Conservation (phyloP, 768 basidiomycete genomes). For the Rhodocollybia butyracea region DNA sequence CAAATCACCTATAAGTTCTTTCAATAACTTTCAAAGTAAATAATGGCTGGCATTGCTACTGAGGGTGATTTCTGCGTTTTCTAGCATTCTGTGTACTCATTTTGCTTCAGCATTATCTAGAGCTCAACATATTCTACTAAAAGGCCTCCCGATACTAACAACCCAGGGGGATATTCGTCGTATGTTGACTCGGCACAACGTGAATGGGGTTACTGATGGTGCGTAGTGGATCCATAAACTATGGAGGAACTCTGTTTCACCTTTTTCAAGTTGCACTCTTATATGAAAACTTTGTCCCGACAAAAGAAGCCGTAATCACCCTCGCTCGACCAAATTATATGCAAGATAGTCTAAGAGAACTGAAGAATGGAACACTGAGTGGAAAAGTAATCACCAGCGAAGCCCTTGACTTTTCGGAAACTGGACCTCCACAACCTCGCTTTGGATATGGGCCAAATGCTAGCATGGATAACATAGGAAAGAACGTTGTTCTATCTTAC, state of each 20-base stretch:
- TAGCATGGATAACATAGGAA: constrained; percentile 45
- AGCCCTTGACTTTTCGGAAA: constrained; percentile 20
- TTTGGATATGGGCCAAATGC: constrained; percentile 49
- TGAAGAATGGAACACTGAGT: constrained; percentile 43
- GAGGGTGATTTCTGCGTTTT: not conserved
- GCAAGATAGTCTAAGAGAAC: constrained; percentile 34
- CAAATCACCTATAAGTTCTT: constrained; percentile 2
- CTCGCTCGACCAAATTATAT: constrained; percentile 46
- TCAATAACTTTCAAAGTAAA: not conserved
- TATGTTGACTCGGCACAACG: constrained; percentile 34
- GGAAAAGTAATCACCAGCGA: constrained; percentile 39
- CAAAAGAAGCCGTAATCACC: constrained; percentile 55
- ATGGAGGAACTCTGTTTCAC: not conserved
- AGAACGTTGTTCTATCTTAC: constrained; percentile 58
- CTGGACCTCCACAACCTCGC: constrained; percentile 18
- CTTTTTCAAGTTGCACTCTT: not conserved
- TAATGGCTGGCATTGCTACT: not conserved
- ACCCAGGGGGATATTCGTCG: constrained; percentile 55
- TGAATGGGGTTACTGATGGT: constrained; percentile 49
- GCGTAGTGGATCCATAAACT: constrained; percentile 7
- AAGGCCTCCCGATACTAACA: constrained; percentile 47
- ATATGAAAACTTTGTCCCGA: constrained; percentile 55
- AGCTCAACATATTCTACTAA: constrained; percentile 43
- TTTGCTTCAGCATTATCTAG: not conserved
- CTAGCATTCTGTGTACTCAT: not conserved